These are phyloP conservation scores for Talaromyces sp. DNA, from an alignment of 2,329 filamentous ascomycete genomes.

Conservation along the genomic window DNA sequence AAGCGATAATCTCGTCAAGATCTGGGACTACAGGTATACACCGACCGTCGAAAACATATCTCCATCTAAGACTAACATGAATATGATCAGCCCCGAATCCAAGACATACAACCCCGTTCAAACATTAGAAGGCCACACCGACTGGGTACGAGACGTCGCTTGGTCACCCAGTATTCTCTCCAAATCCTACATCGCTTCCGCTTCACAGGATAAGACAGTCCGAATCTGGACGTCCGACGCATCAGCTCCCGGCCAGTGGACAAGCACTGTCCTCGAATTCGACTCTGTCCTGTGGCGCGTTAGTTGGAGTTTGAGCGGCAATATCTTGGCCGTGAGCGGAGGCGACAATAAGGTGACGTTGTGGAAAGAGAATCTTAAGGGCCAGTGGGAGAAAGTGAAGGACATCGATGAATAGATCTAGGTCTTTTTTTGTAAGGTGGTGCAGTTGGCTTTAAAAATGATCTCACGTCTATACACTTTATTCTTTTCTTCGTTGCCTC, in stretches of 20 bases:
- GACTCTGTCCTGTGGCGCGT: conserved; percentile 91
- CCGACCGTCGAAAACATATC: not conserved
- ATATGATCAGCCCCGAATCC: conserved; percentile 43
- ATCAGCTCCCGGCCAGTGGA: conserved; percentile 69
- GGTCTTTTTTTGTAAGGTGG: not conserved
- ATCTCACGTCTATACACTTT: conserved; percentile 1
- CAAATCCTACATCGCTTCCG: conserved; percentile 94
- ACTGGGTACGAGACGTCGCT: conserved; percentile 97
- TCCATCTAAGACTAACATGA: not conserved
- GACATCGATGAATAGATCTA: conserved; percentile 74
- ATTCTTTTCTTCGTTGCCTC: not conserved
- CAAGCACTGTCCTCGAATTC: conserved; percentile 78
- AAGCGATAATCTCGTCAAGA: conserved; percentile 87
- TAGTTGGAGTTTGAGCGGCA: conserved; percentile 95
- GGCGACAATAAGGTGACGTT: conserved; percentile 95
- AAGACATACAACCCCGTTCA: conserved; percentile 51
- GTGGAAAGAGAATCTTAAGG: conserved; percentile 97
- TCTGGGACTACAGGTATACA: conserved; percentile 78
- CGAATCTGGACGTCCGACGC: conserved; percentile 88
- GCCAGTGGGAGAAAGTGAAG: conserved; percentile 96
- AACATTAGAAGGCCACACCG: conserved; percentile 73
- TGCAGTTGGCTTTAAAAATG: conserved; percentile 4
- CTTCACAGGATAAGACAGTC: conserved; percentile 94
- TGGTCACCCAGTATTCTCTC: conserved; percentile 94
- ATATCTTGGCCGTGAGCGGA: conserved; percentile 88